Percentiles rank a stretch among this genome's conserved stretches.
These are phyloP conservation scores for Cicer yamashitae DNA, from an alignment of 306 rosid species.

Conservation along the genomic window DNA sequence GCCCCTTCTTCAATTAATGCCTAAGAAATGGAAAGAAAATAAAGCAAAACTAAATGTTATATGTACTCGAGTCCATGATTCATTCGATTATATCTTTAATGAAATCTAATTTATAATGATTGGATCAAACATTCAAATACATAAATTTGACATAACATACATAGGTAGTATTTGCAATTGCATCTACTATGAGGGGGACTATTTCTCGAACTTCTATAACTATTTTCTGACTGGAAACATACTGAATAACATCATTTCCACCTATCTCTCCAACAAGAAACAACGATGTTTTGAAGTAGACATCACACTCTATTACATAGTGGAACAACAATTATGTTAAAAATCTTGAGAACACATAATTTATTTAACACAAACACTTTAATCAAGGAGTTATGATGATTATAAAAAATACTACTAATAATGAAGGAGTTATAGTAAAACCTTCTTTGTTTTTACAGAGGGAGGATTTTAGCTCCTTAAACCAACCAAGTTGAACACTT, in stretches of 20 bases:
- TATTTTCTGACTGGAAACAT: background rate
- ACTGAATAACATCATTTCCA: background rate
- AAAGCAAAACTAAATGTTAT: background rate
- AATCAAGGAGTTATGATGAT: background rate
- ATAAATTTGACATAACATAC: background rate
- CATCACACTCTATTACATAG: background rate
- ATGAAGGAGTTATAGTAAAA: no score
- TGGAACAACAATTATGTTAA: background rate
- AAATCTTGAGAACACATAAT: no score
- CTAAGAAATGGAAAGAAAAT: background rate
- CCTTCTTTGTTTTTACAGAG: background rate
- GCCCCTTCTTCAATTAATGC: slow-evolving; percentile 13
- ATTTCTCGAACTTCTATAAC: background rate
- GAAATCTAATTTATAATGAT: no score
- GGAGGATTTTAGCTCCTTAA: background rate
- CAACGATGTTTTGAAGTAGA: background rate
- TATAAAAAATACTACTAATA: no score
- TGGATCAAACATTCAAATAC: background rate
- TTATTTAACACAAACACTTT: background rate
- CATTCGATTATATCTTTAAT: no score
- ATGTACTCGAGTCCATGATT: no score
- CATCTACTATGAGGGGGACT: background rate
- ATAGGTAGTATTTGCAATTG: background rate
- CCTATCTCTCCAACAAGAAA: slow-evolving; percentile 28
- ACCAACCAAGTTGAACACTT: background rate